These are phyloP conservation scores for Hemisphaericaspora xylanilytica DNA, from an alignment of 1,139 yeast genomes.

Conservation along the genomic window DNA sequence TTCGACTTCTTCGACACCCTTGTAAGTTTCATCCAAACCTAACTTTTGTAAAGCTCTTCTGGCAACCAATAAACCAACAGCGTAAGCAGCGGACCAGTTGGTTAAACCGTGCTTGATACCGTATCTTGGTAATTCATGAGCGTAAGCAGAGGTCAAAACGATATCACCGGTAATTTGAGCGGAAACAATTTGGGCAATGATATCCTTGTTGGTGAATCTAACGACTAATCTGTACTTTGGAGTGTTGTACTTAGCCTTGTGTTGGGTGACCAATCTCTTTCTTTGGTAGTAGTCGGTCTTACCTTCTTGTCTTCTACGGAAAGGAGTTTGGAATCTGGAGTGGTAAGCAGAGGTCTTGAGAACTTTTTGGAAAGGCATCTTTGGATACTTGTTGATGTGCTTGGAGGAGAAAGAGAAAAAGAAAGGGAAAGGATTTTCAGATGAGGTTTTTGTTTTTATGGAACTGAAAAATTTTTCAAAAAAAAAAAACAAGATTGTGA, in stretches of 20 bases:
- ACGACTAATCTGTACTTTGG: constrained; percentile 99
- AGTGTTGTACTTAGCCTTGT: constrained; percentile 99
- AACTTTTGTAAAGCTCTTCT: constrained; percentile 99
- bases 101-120: constrained; percentile 99
- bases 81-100: constrained; percentile 99
- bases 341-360: constrained; percentile 90
- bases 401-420: neutral
- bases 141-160: constrained; percentile 96
- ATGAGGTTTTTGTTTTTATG: too few relatives aligned
- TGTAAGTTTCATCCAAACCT: constrained; percentile 96
- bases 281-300: constrained; percentile 99
- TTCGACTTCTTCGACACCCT: constrained; percentile 98
- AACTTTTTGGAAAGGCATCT: constrained; percentile 76
- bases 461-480: constrained; percentile 5
- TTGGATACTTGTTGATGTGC: constrained; percentile 12
- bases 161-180: constrained; percentile 97
- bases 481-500: neutral
- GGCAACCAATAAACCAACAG: constrained; percentile 97
- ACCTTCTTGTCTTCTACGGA: constrained; percentile 99
- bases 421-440: neutral
- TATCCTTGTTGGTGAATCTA: constrained; percentile 99
- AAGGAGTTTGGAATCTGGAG: constrained; percentile 99
- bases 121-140: constrained; percentile 97
- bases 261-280: constrained; percentile 99
- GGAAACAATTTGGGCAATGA: constrained; percentile 95